A percentile compares a stretch with the other conserved stretches of the same genome.
phyloP scores from a whole-genome alignment of 495 filamentous ascomycete genomes.

The Tuber aestivum region DNA sequence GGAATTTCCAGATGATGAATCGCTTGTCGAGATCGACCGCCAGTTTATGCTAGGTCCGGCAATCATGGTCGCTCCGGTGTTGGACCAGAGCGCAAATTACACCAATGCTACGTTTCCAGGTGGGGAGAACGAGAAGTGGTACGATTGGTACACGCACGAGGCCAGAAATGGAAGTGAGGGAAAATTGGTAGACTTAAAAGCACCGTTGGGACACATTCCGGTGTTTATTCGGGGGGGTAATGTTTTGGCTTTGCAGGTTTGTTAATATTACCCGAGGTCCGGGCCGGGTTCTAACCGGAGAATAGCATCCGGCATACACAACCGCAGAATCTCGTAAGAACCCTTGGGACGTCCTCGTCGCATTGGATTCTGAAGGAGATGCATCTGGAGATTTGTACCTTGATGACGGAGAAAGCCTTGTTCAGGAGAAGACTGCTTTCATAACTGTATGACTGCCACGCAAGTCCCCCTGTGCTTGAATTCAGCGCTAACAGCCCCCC shows the following conservation, averaged over 20 bases:
- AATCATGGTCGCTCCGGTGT: conserved; percentile 66
- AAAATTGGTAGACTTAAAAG: conserved; percentile 65
- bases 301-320: conserved; percentile 57
- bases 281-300: neutral
- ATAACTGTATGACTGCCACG: conserved; percentile 49
- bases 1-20: conserved; percentile 76
- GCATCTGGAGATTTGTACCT: conserved; percentile 65
- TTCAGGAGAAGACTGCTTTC: conserved; percentile 53
- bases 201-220: conserved; percentile 72
- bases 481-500: neutral
- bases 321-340: conserved; percentile 60
- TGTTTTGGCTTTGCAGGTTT: conserved; percentile 60
- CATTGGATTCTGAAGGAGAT: conserved; percentile 51
- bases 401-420: conserved; percentile 71
- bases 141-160: conserved; percentile 71
- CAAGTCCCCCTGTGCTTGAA: neutral
- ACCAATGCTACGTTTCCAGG: conserved; percentile 78
- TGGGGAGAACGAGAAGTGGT: conserved; percentile 61
- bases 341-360: conserved; percentile 64
- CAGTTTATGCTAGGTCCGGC: conserved; percentile 73
- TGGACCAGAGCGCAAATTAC: conserved; percentile 57
- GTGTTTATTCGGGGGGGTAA: conserved; percentile 67
- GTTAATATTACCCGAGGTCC: neutral
- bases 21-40: conserved; percentile 59
- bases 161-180: conserved; percentile 52